These are phyloP conservation scores for Rhodotorula sp. DNA, from an alignment of 1,284 basidiomycete genomes.

Conservation along the genomic window DNA sequence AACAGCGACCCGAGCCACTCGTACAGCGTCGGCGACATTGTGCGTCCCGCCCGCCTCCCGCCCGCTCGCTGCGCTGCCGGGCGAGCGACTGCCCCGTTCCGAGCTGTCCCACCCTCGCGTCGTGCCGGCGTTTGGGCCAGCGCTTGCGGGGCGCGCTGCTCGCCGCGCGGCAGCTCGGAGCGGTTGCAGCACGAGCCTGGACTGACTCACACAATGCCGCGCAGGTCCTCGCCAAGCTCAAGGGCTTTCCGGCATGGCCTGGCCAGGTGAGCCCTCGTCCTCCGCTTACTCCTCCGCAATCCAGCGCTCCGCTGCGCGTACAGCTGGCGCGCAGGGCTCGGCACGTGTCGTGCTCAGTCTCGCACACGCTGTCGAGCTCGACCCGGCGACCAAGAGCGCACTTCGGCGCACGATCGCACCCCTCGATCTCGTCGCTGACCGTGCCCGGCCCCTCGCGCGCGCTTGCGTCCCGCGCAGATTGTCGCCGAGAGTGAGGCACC, in stretches of 20 bases:
- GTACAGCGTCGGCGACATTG: slow-evolving; percentile 22
- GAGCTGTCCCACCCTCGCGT: not conserved
- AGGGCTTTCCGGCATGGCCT: slow-evolving; percentile 92
- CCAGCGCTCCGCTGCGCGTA: too few species aligned
- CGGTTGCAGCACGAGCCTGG: not conserved
- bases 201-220: not conserved
- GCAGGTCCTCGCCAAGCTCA: slow-evolving; percentile 81
- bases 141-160: not conserved
- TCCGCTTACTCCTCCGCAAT: not conserved
- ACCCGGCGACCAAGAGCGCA: not conserved
- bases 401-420: not conserved
- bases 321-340: not conserved
- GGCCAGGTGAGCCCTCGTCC: slow-evolving; percentile 65
- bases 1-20: slow-evolving; percentile 10
- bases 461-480: slow-evolving; percentile 57
- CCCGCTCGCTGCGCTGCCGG: not conserved
- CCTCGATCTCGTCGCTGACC: not conserved
- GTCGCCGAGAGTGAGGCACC: slow-evolving; percentile 70
- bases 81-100: not conserved
- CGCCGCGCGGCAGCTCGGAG: too few species aligned
- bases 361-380: not conserved
- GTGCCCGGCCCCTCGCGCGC: too few species aligned
- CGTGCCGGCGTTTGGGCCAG: not conserved
- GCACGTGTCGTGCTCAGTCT: not conserved
- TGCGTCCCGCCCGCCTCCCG: slow-evolving; percentile 3